Evolutionary conservation across 371 early-diverging fungal genomes (phyloP).

Genomic region (Basidiobolus heterosporus): DNA sequence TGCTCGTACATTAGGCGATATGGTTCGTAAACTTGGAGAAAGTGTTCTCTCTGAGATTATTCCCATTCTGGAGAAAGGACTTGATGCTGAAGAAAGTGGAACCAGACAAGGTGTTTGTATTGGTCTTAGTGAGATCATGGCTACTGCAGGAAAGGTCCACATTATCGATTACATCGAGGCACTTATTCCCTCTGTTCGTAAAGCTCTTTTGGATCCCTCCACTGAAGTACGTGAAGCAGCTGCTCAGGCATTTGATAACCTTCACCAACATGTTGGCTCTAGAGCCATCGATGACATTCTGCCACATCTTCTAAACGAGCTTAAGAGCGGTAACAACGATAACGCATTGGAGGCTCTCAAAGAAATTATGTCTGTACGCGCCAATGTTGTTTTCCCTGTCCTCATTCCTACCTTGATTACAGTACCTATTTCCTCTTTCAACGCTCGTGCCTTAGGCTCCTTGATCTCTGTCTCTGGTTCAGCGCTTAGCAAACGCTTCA

Average conservation of each 20-base stretch:
- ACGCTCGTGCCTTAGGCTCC: constrained; percentile 78
- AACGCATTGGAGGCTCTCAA: constrained; percentile 82
- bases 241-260: constrained; percentile 82
- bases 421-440: constrained; percentile 76
- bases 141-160: constrained; percentile 61
- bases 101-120: constrained; percentile 83
- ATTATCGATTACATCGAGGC: constrained; percentile 67
- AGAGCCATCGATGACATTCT: constrained; percentile 83
- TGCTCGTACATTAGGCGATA: constrained; percentile 82
- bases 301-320: constrained; percentile 67
- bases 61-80: constrained; percentile 70
- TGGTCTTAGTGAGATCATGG: constrained; percentile 83
- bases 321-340: constrained; percentile 49
- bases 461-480: constrained; percentile 82
- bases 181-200: constrained; percentile 61
- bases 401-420: constrained; percentile 79
- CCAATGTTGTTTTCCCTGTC: constrained; percentile 89
- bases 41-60: constrained; percentile 66
- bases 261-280: constrained; percentile 77
- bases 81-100: constrained; percentile 41
- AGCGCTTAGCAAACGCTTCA: constrained; percentile 65
- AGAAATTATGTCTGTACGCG: constrained; percentile 89
- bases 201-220: constrained; percentile 60
- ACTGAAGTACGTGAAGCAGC: constrained; percentile 83
- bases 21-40: constrained; percentile 90